phyloP scores from a whole-genome alignment of 2,329 filamentous ascomycete genomes.

The Fusarium scirpi region DNA sequence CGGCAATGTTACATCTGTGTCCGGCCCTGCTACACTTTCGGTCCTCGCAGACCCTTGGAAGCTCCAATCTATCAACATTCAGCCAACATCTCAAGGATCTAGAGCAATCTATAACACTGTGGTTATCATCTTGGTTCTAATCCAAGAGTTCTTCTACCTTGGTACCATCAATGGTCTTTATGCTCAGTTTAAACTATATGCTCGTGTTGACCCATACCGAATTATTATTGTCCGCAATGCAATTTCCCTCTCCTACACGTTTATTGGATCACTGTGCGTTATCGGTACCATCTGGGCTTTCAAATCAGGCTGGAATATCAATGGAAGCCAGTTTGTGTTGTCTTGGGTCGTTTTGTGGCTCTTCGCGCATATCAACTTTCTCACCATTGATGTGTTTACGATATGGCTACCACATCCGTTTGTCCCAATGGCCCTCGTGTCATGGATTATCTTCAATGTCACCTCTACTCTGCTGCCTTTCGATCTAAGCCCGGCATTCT shows the following conservation, averaged over 20 bases:
- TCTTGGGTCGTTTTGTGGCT: constrained; percentile 41
- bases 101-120: constrained; percentile 45
- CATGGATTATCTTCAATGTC: constrained; percentile 37
- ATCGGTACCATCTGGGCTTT: neutral
- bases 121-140: constrained; percentile 41
- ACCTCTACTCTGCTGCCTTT: constrained; percentile 2
- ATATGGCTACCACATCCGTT: constrained; percentile 40
- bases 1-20: constrained; percentile 9
- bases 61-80: constrained; percentile 38
- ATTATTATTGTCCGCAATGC: neutral
- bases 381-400: constrained; percentile 39
- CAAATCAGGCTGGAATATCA: neutral
- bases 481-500: neutral
- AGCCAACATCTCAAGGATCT: constrained; percentile 40
- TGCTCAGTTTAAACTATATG: constrained; percentile 39
- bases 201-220: neutral
- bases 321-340: constrained; percentile 29
- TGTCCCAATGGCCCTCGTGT: constrained; percentile 38
- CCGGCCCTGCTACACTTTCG: constrained; percentile 25
- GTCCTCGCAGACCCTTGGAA: constrained; percentile 40
- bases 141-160: constrained; percentile 44
- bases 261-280: neutral
- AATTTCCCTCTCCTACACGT: neutral
- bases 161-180: constrained; percentile 41
- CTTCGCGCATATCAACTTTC: constrained; percentile 38